phyloP scores from a whole-genome alignment of 2,329 filamentous ascomycete genomes.

The Tetracladium maxilliforme region DNA sequence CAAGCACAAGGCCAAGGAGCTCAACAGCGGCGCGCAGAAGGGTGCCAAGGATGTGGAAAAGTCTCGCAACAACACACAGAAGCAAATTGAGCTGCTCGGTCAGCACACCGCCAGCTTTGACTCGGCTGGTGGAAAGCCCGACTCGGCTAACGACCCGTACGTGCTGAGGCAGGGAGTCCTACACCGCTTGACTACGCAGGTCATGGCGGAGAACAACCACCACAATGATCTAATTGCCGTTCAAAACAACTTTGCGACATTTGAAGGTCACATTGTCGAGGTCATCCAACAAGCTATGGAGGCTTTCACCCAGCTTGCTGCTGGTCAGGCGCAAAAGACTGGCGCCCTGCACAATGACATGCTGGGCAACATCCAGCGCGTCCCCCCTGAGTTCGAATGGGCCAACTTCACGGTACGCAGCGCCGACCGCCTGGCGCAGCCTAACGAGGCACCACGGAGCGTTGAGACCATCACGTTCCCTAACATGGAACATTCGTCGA shows the following conservation, averaged over 20 bases:
- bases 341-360: constrained; percentile 76
- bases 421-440: constrained; percentile 60
- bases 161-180: constrained; percentile 68
- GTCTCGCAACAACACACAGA: constrained; percentile 72
- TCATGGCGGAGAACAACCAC: constrained; percentile 92
- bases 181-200: constrained; percentile 77
- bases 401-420: constrained; percentile 65
- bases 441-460: constrained; percentile 56
- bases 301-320: constrained; percentile 69
- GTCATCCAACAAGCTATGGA: constrained; percentile 72
- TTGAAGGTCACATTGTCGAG: constrained; percentile 74
- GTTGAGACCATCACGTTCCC: constrained; percentile 68
- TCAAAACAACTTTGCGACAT: constrained; percentile 79
- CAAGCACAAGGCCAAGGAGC: constrained; percentile 90
- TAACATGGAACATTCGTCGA: constrained; percentile 73
- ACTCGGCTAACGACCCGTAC: constrained; percentile 72
- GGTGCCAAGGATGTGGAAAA: constrained; percentile 85
- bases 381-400: constrained; percentile 86
- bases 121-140: constrained; percentile 56
- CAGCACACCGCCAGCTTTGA: constrained; percentile 73
- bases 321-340: constrained; percentile 68
- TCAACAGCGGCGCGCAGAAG: constrained; percentile 68
- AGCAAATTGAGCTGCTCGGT: constrained; percentile 87
- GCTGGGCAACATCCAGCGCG: constrained; percentile 57
- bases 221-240: constrained; percentile 79